A percentile compares a stretch with the other conserved stretches of the same genome.
Evolutionary conservation across 2,329 filamentous ascomycete species (phyloP).

Genomic region (Neocatenulostroma microsporum): DNA sequence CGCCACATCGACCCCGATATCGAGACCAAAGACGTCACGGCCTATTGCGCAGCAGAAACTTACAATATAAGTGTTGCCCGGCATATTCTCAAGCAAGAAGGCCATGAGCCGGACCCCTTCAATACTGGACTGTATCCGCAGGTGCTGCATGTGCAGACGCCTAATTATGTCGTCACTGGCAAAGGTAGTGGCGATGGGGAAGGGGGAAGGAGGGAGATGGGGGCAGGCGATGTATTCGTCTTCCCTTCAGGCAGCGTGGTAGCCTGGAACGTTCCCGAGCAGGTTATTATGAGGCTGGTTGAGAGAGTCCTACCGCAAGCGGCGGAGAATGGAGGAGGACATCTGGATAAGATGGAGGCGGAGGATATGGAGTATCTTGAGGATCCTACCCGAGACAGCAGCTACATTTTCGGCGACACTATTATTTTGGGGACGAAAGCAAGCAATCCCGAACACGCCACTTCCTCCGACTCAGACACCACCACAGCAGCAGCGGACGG

Average conservation of each 20-base stretch:
- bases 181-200: slow-evolving; percentile 43
- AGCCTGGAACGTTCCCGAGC: slow-evolving; percentile 77
- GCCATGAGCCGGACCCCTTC: slow-evolving; percentile 56
- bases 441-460: slow-evolving; percentile 10
- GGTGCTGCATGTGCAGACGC: slow-evolving; percentile 53
- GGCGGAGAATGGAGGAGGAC: slow-evolving; percentile 65
- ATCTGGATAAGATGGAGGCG: slow-evolving; percentile 65
- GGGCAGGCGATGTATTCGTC: slow-evolving; percentile 75
- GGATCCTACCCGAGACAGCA: slow-evolving; percentile 64
- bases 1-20: slow-evolving; percentile 41
- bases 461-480: neutral
- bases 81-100: slow-evolving; percentile 49
- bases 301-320: slow-evolving; percentile 67
- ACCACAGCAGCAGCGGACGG: neutral
- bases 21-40: slow-evolving; percentile 48
- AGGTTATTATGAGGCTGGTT: slow-evolving; percentile 61
- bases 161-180: slow-evolving; percentile 30
- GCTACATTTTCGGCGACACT: slow-evolving; percentile 74
- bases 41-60: slow-evolving; percentile 60
- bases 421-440: slow-evolving; percentile 76
- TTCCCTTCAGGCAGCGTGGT: slow-evolving; percentile 93
- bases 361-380: slow-evolving; percentile 85
- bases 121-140: slow-evolving; percentile 57
- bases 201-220: slow-evolving; percentile 20
- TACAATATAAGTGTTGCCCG: slow-evolving; percentile 55